These are phyloP conservation scores for Phytophthora ohioensis DNA, from an alignment of 352 stramenopile species.

Conservation along the genomic window DNA sequence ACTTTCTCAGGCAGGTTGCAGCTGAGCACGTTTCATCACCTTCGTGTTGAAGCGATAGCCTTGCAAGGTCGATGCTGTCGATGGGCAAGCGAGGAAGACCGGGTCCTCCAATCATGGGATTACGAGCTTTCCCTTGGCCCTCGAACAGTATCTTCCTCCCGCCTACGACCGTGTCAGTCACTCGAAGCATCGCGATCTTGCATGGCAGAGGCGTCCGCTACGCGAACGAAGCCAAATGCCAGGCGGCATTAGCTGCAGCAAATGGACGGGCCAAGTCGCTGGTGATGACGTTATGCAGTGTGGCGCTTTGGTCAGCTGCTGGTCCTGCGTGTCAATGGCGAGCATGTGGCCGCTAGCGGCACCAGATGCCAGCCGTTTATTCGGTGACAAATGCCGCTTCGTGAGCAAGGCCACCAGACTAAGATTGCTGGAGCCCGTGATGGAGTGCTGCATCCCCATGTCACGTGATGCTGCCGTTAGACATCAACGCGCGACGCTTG, in stretches of 20 bases:
- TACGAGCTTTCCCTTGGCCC: not conserved
- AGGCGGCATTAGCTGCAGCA: not conserved
- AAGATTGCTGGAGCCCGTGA: constrained; percentile 1
- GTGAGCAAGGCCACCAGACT: constrained; percentile 16
- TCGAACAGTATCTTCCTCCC: constrained; percentile 1
- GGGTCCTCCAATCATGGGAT: constrained; percentile 6
- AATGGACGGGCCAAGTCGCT: too few species aligned
- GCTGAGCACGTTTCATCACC: constrained; percentile 49
- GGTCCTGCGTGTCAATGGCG: constrained; percentile 4
- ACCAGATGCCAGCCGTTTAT: constrained; percentile 4
- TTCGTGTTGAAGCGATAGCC: not conserved
- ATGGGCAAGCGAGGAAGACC: not conserved
- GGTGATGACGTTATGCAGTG: too few species aligned
- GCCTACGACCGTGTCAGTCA: not conserved
- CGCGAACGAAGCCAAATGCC: not conserved
- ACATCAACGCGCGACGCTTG: not conserved
- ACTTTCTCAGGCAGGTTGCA: constrained; percentile 23
- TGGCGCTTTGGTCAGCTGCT: not conserved
- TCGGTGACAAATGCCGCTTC: constrained; percentile 30
- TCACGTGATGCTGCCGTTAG: not conserved
- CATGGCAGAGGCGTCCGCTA: not conserved
- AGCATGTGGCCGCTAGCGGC: not conserved
- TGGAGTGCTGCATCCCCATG: not conserved
- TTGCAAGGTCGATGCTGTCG: too few species aligned
- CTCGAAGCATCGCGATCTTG: too few species aligned